A percentile compares a stretch with the other conserved stretches of the same genome.
Evolutionary conservation across 768 basidiomycete species (phyloP).

Genomic region (Udeniomyces megalosporus): DNA sequence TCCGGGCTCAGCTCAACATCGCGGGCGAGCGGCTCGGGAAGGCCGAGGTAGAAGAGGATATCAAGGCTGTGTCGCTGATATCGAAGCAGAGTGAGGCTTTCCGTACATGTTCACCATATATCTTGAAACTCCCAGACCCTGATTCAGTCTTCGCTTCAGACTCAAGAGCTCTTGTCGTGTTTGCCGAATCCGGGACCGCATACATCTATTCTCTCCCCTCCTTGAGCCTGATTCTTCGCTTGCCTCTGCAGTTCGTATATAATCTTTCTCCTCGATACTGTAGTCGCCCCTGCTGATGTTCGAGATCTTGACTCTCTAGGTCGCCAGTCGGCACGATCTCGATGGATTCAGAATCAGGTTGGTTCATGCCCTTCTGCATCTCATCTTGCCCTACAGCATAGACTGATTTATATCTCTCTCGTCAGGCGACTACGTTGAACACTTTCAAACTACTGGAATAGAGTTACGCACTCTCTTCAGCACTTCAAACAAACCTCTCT

Average conservation of each 20-base stretch:
- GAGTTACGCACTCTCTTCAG: conserved; percentile 28
- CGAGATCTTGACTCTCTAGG: conserved; percentile 9
- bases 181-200: conserved; percentile 24
- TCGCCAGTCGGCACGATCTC: conserved; percentile 24
- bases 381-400: not conserved
- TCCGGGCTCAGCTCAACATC: conserved; percentile 41
- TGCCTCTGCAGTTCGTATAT: not conserved
- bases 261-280: not conserved
- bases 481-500: conserved; percentile 22
- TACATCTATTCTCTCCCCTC: conserved; percentile 26
- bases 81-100: conserved; percentile 42
- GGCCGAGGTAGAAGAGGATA: conserved; percentile 47
- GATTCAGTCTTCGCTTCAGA: not conserved
- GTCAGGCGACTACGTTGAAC: conserved; percentile 30
- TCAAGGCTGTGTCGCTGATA: conserved; percentile 38
- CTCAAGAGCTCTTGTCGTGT: conserved; percentile 22
- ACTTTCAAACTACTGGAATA: conserved; percentile 25
- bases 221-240: conserved; percentile 18
- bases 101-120: too few species aligned
- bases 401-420: not conserved
- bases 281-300: too few species aligned
- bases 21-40: conserved; percentile 51
- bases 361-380: not conserved
- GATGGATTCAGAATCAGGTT: conserved; percentile 23
- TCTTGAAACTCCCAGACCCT: too few species aligned